Conservation (phyloP, 768 basidiomycete species). For the Tylopilus plumbeoviolaceoides region DNA sequence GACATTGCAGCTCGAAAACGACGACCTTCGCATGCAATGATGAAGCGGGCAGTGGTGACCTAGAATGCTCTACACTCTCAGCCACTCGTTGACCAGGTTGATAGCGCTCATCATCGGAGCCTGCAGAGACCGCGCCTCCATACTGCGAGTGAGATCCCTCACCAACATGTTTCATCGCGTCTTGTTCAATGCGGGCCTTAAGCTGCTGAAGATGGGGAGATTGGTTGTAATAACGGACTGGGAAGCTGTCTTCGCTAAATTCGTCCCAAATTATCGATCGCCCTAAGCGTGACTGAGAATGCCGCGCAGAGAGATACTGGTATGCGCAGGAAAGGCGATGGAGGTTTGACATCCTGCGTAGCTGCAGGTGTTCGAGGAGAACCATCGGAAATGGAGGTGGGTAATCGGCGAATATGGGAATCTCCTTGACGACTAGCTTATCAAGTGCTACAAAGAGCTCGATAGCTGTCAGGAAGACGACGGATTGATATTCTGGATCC, state of each 20-base stretch:
- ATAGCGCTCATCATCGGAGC: background rate
- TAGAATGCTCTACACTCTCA: no score
- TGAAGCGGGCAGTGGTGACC: background rate
- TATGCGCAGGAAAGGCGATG: background rate
- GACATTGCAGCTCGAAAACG: background rate
- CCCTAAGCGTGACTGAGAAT: background rate
- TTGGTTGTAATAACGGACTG: background rate
- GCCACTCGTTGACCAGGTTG: no score
- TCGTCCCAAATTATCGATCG: background rate
- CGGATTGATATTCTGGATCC: conserved; percentile 33
- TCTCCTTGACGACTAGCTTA: background rate
- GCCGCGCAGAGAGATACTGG: background rate
- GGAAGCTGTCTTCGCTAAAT: background rate
- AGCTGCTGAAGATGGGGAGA: background rate
- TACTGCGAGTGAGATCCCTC: background rate
- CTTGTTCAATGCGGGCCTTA: background rate
- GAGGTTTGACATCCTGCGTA: background rate
- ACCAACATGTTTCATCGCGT: background rate
- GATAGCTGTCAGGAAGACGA: conserved; percentile 35
- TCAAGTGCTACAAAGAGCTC: conserved; percentile 7
- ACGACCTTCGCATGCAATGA: background rate
- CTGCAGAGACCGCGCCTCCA: background rate
- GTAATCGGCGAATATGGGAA: background rate
- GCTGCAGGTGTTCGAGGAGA: background rate
- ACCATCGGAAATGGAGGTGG: background rate